Percentiles rank a stretch among this genome's conserved stretches.
Conservation (phyloP, 441 rosid species). For the Raphanus hybrid region DNA sequence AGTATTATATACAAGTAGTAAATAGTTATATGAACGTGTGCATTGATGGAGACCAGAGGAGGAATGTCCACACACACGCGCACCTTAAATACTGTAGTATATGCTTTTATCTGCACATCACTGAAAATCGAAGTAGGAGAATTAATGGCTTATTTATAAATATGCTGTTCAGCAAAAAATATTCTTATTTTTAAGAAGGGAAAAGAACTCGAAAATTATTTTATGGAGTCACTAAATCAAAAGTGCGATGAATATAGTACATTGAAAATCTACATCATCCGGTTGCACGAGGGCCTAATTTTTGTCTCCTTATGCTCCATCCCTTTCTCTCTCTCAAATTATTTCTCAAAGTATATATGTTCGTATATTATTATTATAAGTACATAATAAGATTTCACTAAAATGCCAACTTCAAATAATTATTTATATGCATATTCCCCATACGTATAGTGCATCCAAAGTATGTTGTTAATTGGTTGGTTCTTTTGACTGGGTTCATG, state of each 20-base stretch:
- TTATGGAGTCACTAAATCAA: constrained; percentile 16
- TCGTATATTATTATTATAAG: not conserved
- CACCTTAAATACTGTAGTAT: constrained; percentile 35
- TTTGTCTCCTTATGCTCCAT: constrained; percentile 51
- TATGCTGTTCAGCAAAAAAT: too few species aligned
- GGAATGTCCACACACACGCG: constrained; percentile 48
- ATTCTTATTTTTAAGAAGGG: not conserved
- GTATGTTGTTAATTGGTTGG: constrained; percentile 35
- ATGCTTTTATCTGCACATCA: constrained; percentile 19
- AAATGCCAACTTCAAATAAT: not conserved
- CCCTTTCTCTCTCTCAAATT: constrained; percentile 34
- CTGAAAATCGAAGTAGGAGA: too few species aligned
- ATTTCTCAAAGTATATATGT: constrained; percentile 26
- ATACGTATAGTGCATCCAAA: constrained; percentile 4
- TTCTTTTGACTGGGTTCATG: constrained; percentile 21
- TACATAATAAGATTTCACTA: not conserved
- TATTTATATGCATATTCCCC: constrained; percentile 1
- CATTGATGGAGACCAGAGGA: constrained; percentile 41
- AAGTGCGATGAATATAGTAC: constrained; percentile 28
- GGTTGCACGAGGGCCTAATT: constrained; percentile 73
- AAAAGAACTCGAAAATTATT: constrained; percentile 7
- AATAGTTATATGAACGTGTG: constrained; percentile 36
- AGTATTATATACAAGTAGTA: not conserved
- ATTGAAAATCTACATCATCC: constrained; percentile 40
- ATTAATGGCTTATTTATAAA: too few species aligned